Conservation (phyloP, 441 rosid species). For the Sinapis alba region DNA sequence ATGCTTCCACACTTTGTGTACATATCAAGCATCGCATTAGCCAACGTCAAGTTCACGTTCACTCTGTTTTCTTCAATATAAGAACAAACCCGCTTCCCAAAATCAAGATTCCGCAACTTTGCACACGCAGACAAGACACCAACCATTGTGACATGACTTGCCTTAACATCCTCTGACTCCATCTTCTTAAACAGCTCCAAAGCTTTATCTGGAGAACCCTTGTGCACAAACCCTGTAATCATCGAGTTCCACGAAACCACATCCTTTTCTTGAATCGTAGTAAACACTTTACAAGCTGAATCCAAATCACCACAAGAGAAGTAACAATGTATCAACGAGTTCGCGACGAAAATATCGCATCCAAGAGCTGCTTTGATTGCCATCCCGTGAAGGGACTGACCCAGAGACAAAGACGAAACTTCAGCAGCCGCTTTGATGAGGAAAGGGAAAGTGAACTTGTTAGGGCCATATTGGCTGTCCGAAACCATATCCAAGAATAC, state of each 20-base stretch:
- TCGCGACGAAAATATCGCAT: conserved; percentile 52
- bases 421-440: conserved; percentile 63
- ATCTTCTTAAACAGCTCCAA: conserved; percentile 53
- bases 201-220: conserved; percentile 55
- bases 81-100: conserved; percentile 55
- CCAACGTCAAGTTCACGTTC: conserved; percentile 51
- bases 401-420: conserved; percentile 38
- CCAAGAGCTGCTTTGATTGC: conserved; percentile 51
- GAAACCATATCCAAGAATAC: conserved; percentile 53
- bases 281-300: conserved; percentile 55
- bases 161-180: conserved; percentile 53
- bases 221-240: conserved; percentile 59
- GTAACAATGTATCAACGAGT: conserved; percentile 64
- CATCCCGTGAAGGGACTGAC: conserved; percentile 65
- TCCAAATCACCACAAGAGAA: conserved; percentile 57
- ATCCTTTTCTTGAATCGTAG: conserved; percentile 51
- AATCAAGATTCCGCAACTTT: conserved; percentile 51
- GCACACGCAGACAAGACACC: conserved; percentile 64
- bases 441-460: conserved; percentile 70
- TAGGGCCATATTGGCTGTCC: conserved; percentile 47
- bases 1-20: conserved; percentile 69
- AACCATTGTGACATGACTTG: conserved; percentile 65
- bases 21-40: conserved; percentile 73
- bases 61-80: conserved; percentile 50
- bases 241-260: conserved; percentile 79